Conservation (phyloP, 2,329 filamentous ascomycete species). For the Neopestalotiopsis sp. region DNA sequence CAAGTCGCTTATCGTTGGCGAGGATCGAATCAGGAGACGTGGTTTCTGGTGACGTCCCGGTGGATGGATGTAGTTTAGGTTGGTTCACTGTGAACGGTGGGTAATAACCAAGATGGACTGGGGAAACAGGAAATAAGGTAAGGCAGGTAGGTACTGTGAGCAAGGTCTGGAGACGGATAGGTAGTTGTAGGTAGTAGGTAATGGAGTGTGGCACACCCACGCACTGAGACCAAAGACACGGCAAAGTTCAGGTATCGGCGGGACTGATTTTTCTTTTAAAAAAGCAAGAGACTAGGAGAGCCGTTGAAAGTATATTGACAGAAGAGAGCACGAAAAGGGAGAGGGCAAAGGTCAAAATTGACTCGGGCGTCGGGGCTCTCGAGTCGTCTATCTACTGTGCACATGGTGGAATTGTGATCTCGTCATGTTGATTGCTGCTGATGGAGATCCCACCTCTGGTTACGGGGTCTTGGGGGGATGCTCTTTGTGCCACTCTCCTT, state of each 20-base stretch:
- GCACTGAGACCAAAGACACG: neutral
- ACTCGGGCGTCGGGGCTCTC: neutral
- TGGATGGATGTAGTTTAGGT: slow-evolving; percentile 1
- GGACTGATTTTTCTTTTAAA: neutral
- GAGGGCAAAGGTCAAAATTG: neutral
- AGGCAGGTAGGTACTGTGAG: neutral
- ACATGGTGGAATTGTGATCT: slow-evolving; percentile 6
- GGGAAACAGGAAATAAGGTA: neutral
- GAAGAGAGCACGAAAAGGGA: neutral
- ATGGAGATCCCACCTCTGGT: slow-evolving; percentile 2
- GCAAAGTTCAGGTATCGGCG: neutral
- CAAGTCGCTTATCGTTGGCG: slow-evolving; percentile 15
- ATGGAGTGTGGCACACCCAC: neutral
- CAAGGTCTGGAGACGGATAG: neutral
- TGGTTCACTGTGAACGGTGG: neutral
- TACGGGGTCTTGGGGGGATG: neutral
- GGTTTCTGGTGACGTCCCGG: slow-evolving; percentile 15
- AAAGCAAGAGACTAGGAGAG: neutral
- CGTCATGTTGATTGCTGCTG: slow-evolving; percentile 15
- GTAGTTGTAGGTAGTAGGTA: neutral
- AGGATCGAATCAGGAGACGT: slow-evolving; percentile 19
- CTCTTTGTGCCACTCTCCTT: neutral
- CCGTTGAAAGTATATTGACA: neutral
- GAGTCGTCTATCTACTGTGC: neutral
- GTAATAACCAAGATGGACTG: slow-evolving; percentile 1